A percentile compares a stretch with the other conserved stretches of the same genome.
phyloP scores from a whole-genome alignment of 495 filamentous ascomycete genomes.

The Aspergillus cavernicola region DNA sequence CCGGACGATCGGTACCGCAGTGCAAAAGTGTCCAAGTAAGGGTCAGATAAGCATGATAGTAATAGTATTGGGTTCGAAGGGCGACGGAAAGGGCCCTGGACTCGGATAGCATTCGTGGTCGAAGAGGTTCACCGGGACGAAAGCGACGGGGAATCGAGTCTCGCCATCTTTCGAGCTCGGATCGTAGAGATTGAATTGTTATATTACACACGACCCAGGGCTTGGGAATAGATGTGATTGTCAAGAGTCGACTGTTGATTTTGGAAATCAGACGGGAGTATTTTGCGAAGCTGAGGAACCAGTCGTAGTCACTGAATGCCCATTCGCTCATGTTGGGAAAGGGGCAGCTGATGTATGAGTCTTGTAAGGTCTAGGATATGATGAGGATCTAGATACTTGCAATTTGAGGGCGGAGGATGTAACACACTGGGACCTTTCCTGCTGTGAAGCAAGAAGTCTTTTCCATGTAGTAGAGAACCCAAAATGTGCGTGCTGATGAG shows the following conservation, averaged over 20 bases:
- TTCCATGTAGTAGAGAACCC: constrained; percentile 22
- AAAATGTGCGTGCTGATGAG: constrained; percentile 13
- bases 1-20: constrained; percentile 2
- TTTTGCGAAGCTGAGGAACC: constrained; percentile 16
- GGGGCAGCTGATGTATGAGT: constrained; percentile 17
- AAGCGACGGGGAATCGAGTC: constrained; percentile 12
- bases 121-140: constrained; percentile 12
- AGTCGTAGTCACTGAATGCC: constrained; percentile 19
- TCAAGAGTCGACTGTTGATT: constrained; percentile 13
- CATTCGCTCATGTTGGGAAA: constrained; percentile 15
- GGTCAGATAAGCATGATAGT: constrained; percentile 16
- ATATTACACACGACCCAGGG: constrained; percentile 1
- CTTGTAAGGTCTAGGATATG: constrained; percentile 9
- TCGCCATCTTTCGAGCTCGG: constrained; percentile 18
- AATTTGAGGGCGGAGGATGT: background rate
- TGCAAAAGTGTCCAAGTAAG: constrained; percentile 19
- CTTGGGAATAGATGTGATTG: constrained; percentile 11
- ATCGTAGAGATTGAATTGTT: constrained; percentile 2
- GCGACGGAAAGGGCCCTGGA: constrained; percentile 8
- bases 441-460: constrained; percentile 20
- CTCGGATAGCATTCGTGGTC: constrained; percentile 11
- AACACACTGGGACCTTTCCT: constrained; percentile 13
- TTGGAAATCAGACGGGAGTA: constrained; percentile 19
- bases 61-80: constrained; percentile 17
- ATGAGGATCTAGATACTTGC: too few species aligned